phyloP scores from a whole-genome alignment of 2,329 filamentous ascomycete genomes.

The Canariomyces notabilis region DNA sequence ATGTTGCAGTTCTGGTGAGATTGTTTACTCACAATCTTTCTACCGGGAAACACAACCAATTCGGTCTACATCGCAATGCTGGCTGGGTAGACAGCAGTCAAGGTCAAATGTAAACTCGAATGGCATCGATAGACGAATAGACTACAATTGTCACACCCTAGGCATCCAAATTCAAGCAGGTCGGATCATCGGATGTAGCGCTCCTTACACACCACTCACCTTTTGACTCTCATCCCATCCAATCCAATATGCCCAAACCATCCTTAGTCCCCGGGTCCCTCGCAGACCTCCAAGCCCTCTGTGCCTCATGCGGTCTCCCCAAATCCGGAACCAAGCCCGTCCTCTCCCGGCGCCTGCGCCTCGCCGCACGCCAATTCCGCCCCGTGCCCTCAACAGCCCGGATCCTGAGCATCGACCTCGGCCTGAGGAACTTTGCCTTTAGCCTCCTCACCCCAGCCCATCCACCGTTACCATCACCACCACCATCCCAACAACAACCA shows the following conservation, averaged over 20 bases:
- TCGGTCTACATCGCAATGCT: neutral
- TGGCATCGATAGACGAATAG: neutral
- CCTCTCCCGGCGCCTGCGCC: conserved; percentile 46
- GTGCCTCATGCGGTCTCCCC: conserved; percentile 55
- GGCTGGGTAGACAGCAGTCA: neutral
- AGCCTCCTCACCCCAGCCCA: conserved; percentile 47
- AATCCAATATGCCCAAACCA: conserved; percentile 4
- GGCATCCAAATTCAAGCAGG: neutral
- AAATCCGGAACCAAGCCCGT: conserved; percentile 55
- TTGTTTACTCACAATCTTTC: neutral
- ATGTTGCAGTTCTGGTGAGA: neutral
- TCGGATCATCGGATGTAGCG: neutral
- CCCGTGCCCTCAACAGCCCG: conserved; percentile 34
- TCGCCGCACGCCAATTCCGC: conserved; percentile 29
- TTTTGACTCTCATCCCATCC: neutral
- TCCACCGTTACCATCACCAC: conserved; percentile 1
- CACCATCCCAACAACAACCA: neutral
- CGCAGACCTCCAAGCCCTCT: conserved; percentile 52
- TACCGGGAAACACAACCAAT: neutral
- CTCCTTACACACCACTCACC: too few relatives aligned
- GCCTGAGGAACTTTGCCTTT: conserved; percentile 74
- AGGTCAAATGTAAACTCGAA: neutral
- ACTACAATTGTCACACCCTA: too few relatives aligned
- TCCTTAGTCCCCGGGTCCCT: conserved; percentile 34
- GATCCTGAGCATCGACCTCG: conserved; percentile 78